Evolutionary conservation across 129 eudicot genomes (phyloP), one percentile per base, ranked within the genome.

Genomic region (Saposhnikovia divaricata): DNA sequence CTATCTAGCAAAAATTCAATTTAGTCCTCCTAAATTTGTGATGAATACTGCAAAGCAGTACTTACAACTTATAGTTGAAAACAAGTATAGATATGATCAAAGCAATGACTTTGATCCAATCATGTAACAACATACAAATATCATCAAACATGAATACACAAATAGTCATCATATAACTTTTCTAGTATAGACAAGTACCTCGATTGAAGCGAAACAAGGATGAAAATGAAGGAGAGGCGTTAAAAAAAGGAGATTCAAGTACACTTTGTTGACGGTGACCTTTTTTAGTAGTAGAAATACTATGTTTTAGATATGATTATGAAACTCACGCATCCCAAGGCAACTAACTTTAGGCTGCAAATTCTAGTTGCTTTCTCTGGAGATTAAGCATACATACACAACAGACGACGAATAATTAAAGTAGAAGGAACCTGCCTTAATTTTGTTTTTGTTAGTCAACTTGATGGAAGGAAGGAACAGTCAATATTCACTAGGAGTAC

Each of bases 381-480:
- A 23, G 42, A 68, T 68, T 34, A 31, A 68, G 73, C 42, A 34
- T 68, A 15, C 69, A 48, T 4, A 4, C 55, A 48, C 1, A 48
- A 15, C 4, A 47, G 53, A 59, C 31, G 14, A 61, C 43, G 73
- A 68, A 28, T 68, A 68, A 68, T 68, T 68, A 31, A 68, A 68
- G 40, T 14, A 11, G 11, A 42, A 73, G 48, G 5, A 61, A 25
- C 27, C 63, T 5, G 68, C 14, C 14, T 59, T 59, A 59, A 59
- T n/a, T 61, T n/a, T 61, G 25, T 61, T 61, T 61, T 61, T n/a
- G 34, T n/a, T n/a, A 61, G 37, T 61, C 69, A 61, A 61, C 69
- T 61, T 61, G n/a, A n/a, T n/a, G 15, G 15, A n/a, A 48, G 1
- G 5, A 48, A 51, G 59, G 4, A 51, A 59, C 66, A 59, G n/a